A percentile compares a stretch with the other conserved stretches of the same genome.
phyloP scores from a whole-genome alignment of 208 protist species.

The Borovskyia barvae region DNA sequence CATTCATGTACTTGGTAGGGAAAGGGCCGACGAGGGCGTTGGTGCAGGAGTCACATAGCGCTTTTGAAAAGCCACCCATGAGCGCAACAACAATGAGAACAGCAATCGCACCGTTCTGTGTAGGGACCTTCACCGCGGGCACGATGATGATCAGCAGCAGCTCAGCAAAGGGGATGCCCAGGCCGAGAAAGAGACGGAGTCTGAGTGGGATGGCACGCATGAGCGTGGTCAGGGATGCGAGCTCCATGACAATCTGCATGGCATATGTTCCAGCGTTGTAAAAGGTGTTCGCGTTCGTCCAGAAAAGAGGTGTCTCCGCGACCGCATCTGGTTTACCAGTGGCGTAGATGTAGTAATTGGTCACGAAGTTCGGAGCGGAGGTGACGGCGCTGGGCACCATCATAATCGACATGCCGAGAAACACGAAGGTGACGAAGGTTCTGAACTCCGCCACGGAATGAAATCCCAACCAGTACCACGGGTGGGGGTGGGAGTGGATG shows the following conservation, averaged over 20 bases:
- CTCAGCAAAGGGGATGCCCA: conserved; percentile 55
- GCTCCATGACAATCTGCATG: conserved; percentile 55
- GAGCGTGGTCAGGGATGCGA: conserved; percentile 41
- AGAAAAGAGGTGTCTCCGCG: conserved; percentile 44
- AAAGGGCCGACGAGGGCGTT: conserved; percentile 81
- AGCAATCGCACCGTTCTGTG: conserved; percentile 54
- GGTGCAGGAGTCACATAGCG: conserved; percentile 73
- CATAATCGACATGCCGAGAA: conserved; percentile 85
- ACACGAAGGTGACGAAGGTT: conserved; percentile 77
- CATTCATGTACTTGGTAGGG: conserved; percentile 79
- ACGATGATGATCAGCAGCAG: conserved; percentile 64
- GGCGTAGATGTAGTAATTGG: conserved; percentile 73
- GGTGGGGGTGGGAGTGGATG: neutral
- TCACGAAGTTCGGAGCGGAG: conserved; percentile 74
- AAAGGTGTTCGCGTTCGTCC: conserved; percentile 78
- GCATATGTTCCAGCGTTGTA: conserved; percentile 72
- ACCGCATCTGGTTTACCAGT: conserved; percentile 42
- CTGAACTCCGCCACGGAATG: conserved; percentile 57
- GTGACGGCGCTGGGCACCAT: conserved; percentile 86
- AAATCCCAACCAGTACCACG: conserved; percentile 51
- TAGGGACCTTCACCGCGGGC: conserved; percentile 28
- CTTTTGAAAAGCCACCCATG: conserved; percentile 62
- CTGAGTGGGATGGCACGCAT: conserved; percentile 53
- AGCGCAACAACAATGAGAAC: conserved; percentile 65
- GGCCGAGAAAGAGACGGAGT: conserved; percentile 43